Evolutionary conservation across 352 stramenopile species (phyloP), one percentile per base, ranked within the genome.

Genomic region (Thraustotheca clavata): DNA sequence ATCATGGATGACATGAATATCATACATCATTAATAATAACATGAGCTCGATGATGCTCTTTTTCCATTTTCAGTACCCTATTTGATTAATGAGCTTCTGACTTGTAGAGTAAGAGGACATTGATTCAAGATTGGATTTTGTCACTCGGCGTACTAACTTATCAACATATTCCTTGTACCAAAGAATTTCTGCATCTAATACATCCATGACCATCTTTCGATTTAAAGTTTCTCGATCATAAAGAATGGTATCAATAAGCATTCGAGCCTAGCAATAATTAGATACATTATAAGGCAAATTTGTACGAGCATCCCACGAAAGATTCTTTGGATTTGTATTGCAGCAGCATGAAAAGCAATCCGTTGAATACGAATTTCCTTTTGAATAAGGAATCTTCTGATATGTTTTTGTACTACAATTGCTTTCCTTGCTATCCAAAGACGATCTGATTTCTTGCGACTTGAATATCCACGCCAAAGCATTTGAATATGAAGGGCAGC

Each of bases 161-260:
- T 88, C 77, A 2, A 80, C 69, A 20, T 92, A 78, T 4, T 67
- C 50, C 6, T 69, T 73, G 62, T 86, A 66, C 83, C 83, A 92
- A 29, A 83, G 75, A 49, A 87, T 76, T 67, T 92, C 83, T 8
- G 69, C 71, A 20, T 92, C 83, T 12, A 92, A 69, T 5, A 89
- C 62, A 3, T 65, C 68, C 80, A 92, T 89, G 11, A 76, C 75
- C n/a, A 90, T 77, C 14, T 79, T 67, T 12, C 83, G 77, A 49
- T 88, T 87, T 9, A 5, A 11, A 0, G 77, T 89, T 69, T 92
- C 80, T 29, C 83, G 71, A 7, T 88, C 72, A 0, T 74, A 71
- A 1, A 92, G 41, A 0, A 89, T 71, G 4, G 3, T 32, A 24
- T 71, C 67, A 3, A 89, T 65, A 3, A 59, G 38, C 38, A 59